Conservation (phyloP, 2,329 filamentous ascomycete genomes). For the Pyrenophora teres region DNA sequence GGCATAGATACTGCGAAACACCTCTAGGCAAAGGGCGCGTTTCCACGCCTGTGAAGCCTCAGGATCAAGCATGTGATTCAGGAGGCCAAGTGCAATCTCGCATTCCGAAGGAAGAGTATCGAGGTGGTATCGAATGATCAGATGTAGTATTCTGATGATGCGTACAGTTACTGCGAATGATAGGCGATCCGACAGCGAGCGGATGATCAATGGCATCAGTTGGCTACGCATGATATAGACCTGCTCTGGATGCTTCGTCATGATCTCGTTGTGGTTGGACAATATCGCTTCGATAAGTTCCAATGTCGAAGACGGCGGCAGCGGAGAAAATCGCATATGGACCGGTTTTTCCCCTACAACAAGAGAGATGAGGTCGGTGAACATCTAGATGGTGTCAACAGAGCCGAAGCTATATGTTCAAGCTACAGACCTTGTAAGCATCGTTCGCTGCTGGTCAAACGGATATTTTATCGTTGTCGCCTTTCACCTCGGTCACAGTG, state of each 20-base stretch:
- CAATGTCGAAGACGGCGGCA: constrained; percentile 82
- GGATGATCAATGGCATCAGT: constrained; percentile 82
- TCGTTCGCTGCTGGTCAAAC: constrained; percentile 80
- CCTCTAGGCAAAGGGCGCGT: constrained; percentile 85
- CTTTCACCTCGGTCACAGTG: constrained; percentile 68
- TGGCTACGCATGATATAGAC: constrained; percentile 74
- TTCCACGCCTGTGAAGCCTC: constrained; percentile 82
- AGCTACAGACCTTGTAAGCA: constrained; percentile 69
- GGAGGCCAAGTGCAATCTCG: constrained; percentile 76
- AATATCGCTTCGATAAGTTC: constrained; percentile 92
- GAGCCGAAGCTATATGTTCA: background rate
- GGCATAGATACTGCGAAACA: constrained; percentile 82
- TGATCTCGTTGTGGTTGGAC: constrained; percentile 80
- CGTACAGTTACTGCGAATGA: constrained; percentile 83
- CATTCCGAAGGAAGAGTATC: constrained; percentile 76
- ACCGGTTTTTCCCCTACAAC: constrained; percentile 83
- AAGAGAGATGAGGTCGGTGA: constrained; percentile 87
- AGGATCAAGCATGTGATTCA: constrained; percentile 87
- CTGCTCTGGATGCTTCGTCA: constrained; percentile 78
- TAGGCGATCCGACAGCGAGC: constrained; percentile 74
- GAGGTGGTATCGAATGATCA: constrained; percentile 79
- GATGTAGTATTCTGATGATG: constrained; percentile 79
- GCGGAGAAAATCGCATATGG: constrained; percentile 76
- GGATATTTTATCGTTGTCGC: constrained; percentile 66
- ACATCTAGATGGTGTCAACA: constrained; percentile 59